These are phyloP conservation scores for Rhizophagus sp. DNA, from an alignment of 192 early-diverging fungal species.

Conservation along the genomic window DNA sequence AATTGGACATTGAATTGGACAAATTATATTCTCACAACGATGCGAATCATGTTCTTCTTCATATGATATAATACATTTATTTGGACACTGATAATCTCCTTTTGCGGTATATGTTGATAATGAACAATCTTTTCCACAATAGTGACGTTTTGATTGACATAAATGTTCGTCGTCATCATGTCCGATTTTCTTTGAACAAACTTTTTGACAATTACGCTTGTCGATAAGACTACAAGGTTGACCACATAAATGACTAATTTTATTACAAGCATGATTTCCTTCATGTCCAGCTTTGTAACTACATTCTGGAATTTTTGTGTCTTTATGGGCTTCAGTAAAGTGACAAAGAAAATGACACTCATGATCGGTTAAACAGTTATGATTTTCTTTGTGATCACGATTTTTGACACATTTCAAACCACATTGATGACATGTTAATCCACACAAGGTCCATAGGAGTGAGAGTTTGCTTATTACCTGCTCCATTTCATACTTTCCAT, in stretches of 20 bases:
- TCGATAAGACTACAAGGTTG: neutral
- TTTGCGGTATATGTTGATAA: too few species aligned
- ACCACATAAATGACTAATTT: constrained; percentile 5
- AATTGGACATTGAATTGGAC: constrained; percentile 28
- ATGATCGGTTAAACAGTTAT: constrained; percentile 34
- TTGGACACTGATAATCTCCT: constrained; percentile 18
- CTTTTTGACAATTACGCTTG: constrained; percentile 23
- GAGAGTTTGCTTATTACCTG: constrained; percentile 22
- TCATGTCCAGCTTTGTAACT: constrained; percentile 20
- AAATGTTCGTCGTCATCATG: constrained; percentile 22
- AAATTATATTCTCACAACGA: constrained; percentile 17
- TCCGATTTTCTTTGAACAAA: constrained; percentile 27
- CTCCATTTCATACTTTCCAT: constrained; percentile 2
- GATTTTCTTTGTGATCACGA: constrained; percentile 19
- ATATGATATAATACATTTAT: constrained; percentile 13
- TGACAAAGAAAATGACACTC: constrained; percentile 20
- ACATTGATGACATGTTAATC: constrained; percentile 22
- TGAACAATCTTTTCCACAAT: constrained; percentile 31
- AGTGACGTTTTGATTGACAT: constrained; percentile 25
- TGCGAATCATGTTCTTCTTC: neutral
- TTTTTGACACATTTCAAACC: constrained; percentile 23
- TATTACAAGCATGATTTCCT: constrained; percentile 20
- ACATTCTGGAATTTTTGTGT: constrained; percentile 20
- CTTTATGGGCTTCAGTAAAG: constrained; percentile 13
- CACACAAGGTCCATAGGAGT: constrained; percentile 20